These are phyloP conservation scores for Hsuehochloa calcarea DNA, from an alignment of 176 grass and related monocot species.

Conservation along the genomic window DNA sequence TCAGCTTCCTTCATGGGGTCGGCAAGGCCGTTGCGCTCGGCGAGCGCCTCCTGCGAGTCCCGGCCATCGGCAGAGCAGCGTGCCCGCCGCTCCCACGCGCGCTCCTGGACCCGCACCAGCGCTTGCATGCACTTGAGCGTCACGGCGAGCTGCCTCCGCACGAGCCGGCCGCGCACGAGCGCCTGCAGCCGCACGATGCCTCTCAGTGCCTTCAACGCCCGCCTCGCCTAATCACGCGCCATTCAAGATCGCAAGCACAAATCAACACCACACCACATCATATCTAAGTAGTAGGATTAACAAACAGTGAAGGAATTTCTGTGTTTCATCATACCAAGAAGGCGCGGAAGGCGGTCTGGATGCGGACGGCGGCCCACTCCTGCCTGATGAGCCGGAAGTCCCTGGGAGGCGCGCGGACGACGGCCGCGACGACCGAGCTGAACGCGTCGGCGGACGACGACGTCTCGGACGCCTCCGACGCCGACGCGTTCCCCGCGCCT, in stretches of 20 bases:
- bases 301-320: background rate
- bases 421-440: constrained; percentile 49
- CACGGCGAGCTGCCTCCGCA: constrained; percentile 79
- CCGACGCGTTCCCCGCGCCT: constrained; percentile 24
- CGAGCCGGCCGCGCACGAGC: constrained; percentile 65
- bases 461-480: constrained; percentile 44
- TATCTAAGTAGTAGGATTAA: background rate
- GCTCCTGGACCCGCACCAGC: constrained; percentile 76
- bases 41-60: constrained; percentile 9
- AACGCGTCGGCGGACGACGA: constrained; percentile 51
- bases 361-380: constrained; percentile 69
- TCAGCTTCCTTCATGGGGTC: constrained; percentile 23
- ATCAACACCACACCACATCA: background rate
- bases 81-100: constrained; percentile 61
- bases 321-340: constrained; percentile 39
- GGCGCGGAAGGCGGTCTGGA: constrained; percentile 68
- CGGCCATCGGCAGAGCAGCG: constrained; percentile 45
- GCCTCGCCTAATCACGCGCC: constrained; percentile 56
- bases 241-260: too few species aligned
- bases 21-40: constrained; percentile 10
- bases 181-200: constrained; percentile 94
- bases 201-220: constrained; percentile 76
- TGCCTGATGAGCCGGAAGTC: constrained; percentile 67
- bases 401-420: constrained; percentile 55
- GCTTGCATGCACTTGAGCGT: constrained; percentile 89